Base-by-base conservation (phyloP, 768 basidiomycete genomes). In the Xerocomus potaroensis region DNA sequence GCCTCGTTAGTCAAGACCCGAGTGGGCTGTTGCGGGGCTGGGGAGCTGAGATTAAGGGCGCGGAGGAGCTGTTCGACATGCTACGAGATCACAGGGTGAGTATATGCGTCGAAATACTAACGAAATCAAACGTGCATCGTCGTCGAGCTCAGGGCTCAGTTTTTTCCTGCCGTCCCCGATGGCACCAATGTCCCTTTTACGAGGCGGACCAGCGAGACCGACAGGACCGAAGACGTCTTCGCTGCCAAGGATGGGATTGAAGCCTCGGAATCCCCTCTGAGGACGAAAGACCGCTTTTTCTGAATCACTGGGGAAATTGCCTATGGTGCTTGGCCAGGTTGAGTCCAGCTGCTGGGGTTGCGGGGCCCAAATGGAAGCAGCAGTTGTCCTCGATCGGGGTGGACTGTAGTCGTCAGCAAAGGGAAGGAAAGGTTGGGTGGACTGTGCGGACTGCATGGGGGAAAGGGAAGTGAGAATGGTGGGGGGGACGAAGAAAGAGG, bases 61-160 rank as follows among this genome's bases (percentile, higher is more conserved):
- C 88, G 82, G 45, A 91, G 72, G 36, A 91, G 76, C 68, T 89
- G 86, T 58, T 87, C 87, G 49, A 90, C 83, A 59, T 87, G 83
- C 85, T 88, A 54, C 22, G 51, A 51, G 57, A 45, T 22, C 8
- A 11, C n/a, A 7, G 49, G 58, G 61, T 60, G 63, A 54, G 47
- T 67, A 63, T 67, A 65, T 62, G 61, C 59, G 60, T 47, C 12
- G 0, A 8, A 50, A 59, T 55, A 10, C 45, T n/a, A 23, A 15
- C 42, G 35, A 45, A 50, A 59, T 53, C 54, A 60, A 57, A 63
- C 63, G 46, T 53, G 55, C 56, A 47, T 66, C 72, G 54, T 82
- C 76, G 32, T 77, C 80, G 37, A 76, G 76, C 37, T 75, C 78
- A 5, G 82, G 77, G 39, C 69, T 75, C 42, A 67, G 70, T 62